Conservation (phyloP, 441 rosid species). For the Viola pubescens region DNA sequence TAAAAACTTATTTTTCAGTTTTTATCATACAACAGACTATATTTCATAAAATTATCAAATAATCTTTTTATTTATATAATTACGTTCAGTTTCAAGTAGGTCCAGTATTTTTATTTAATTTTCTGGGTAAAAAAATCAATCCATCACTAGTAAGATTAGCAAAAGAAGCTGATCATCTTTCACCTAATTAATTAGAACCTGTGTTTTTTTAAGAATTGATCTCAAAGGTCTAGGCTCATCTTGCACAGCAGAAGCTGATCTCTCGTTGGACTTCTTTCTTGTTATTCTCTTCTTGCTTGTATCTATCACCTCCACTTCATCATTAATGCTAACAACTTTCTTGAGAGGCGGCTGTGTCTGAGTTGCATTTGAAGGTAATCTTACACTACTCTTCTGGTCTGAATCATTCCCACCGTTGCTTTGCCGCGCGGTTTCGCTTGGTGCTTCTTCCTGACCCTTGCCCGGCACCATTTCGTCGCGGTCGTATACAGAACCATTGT, state of each 20-base stretch:
- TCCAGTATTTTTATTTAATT: no score
- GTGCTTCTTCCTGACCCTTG: constrained; percentile 2
- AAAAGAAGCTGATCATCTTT: constrained; percentile 9
- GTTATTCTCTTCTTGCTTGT: constrained; percentile 21
- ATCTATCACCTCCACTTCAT: constrained; percentile 30
- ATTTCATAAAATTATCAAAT: no score
- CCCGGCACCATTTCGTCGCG: constrained; percentile 5
- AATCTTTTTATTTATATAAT: no score
- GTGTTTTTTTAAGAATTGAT: constrained; percentile 31
- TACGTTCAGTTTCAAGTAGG: no score
- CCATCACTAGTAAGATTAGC: constrained; percentile 7
- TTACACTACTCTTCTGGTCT: constrained; percentile 15
- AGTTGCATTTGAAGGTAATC: constrained; percentile 7
- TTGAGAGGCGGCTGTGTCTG: constrained; percentile 25
- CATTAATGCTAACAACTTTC: constrained; percentile 54
- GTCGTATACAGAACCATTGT: background rate
- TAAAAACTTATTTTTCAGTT: no score
- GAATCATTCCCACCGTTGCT: background rate
- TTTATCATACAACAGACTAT: no score
- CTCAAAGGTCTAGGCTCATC: constrained; percentile 31
- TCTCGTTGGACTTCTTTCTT: constrained; percentile 24
- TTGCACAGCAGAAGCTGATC: constrained; percentile 17
- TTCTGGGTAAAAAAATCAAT: constrained; percentile 1
- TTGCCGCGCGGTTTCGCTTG: constrained; percentile 8
- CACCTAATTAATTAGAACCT: constrained; percentile 23